Evolutionary conservation across 1,139 yeast species (phyloP).

Genomic region (Diutina scorzettiae): DNA sequence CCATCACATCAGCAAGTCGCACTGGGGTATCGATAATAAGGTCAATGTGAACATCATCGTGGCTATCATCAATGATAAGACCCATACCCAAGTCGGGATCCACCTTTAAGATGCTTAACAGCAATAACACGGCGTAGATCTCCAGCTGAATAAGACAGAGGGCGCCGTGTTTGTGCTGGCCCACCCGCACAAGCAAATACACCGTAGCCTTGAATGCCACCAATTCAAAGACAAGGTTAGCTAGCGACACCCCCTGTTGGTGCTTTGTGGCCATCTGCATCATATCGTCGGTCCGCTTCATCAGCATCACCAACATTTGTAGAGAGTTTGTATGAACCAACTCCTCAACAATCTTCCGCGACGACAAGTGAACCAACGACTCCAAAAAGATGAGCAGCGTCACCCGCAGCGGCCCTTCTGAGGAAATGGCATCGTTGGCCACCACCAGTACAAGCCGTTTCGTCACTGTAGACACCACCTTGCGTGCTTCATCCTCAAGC

Average conservation of each 20-base stretch:
- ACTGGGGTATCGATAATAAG: conserved; percentile 3
- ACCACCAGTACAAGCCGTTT: conserved; percentile 51
- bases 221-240: conserved; percentile 52
- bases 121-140: conserved; percentile 47
- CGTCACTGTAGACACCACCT: conserved; percentile 46
- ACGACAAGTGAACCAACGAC: conserved; percentile 48
- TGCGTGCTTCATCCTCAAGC: conserved; percentile 34
- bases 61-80: conserved; percentile 14
- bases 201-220: conserved; percentile 67
- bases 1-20: not conserved
- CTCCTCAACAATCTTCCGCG: conserved; percentile 41
- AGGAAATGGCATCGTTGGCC: conserved; percentile 68
- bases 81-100: conserved; percentile 78
- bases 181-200: conserved; percentile 59
- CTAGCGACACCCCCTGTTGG: conserved; percentile 24
- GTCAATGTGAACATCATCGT: not conserved
- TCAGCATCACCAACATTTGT: conserved; percentile 49
- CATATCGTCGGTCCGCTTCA: conserved; percentile 59
- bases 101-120: conserved; percentile 44
- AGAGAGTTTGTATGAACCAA: conserved; percentile 58
- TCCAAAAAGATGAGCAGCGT: conserved; percentile 68
- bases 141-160: conserved; percentile 66
- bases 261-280: conserved; percentile 16
- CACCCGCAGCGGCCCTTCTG: conserved; percentile 70
- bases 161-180: conserved; percentile 70